These are phyloP conservation scores for Ramichloridium luteum DNA, from an alignment of 2,329 filamentous ascomycete species.

Conservation along the genomic window DNA sequence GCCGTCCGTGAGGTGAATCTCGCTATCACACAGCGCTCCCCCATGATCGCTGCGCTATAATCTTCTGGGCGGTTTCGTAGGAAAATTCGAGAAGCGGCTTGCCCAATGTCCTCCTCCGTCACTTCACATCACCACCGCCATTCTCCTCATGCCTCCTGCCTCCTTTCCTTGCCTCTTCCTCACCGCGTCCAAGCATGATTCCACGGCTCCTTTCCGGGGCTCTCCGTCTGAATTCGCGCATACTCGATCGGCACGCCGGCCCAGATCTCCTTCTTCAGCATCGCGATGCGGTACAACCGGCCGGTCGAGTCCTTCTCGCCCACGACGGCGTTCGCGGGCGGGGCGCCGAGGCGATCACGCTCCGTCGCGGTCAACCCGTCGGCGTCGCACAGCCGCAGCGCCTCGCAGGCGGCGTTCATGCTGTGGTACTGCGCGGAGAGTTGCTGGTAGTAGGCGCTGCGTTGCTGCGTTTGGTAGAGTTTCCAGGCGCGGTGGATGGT, in stretches of 20 bases:
- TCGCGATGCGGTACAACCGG: conserved; percentile 71
- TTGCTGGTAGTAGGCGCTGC: conserved; percentile 52
- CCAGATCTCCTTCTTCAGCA: conserved; percentile 83
- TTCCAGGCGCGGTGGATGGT: conserved; percentile 96
- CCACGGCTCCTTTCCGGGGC: conserved; percentile 68
- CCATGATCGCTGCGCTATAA: no score
- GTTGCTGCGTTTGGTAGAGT: conserved; percentile 60
- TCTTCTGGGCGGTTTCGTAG: no score
- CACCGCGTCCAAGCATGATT: conserved; percentile 78
- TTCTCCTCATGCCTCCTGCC: no score
- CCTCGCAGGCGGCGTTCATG: conserved; percentile 79
- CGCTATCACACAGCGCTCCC: no score
- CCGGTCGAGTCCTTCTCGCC: conserved; percentile 47
- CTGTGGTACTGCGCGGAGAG: conserved; percentile 68
- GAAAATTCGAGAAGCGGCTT: no score
- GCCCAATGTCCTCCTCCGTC: no score
- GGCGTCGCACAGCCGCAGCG: conserved; percentile 47
- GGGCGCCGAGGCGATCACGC: conserved; percentile 35
- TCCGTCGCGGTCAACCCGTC: conserved; percentile 28
- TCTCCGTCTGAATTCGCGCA: conserved; percentile 72
- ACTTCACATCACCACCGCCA: no score
- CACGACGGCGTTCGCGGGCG: conserved; percentile 1
- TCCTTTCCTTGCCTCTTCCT: no score
- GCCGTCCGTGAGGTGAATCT: no score
- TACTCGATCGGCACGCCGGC: conserved; percentile 84